These are phyloP conservation scores for Neoarthrinium moseri DNA, from an alignment of 2,329 filamentous ascomycete genomes.

Conservation along the genomic window DNA sequence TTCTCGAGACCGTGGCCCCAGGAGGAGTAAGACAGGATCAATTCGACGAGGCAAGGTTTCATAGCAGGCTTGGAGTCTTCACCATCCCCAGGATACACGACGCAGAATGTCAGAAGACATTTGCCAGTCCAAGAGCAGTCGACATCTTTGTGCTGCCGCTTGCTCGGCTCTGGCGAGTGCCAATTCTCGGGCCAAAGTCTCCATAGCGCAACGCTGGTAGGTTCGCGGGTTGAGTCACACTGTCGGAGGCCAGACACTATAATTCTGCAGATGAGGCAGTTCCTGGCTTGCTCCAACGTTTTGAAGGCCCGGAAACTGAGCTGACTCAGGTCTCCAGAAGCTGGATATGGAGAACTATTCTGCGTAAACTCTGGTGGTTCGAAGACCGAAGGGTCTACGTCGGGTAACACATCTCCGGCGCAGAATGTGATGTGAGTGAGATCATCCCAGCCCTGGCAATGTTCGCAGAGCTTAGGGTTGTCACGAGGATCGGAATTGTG, in stretches of 20 bases:
- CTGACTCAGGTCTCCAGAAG: neutral
- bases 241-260: neutral
- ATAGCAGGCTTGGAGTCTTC: neutral
- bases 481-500: neutral
- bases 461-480: neutral
- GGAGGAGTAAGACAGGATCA: no score
- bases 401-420: neutral
- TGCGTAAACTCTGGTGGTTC: neutral
- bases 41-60: no score
- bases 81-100: neutral
- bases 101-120: neutral
- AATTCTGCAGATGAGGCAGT: neutral
- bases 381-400: neutral
- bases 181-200: neutral
- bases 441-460: neutral
- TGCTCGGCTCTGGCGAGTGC: neutral
- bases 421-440: neutral
- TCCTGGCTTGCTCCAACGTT: neutral
- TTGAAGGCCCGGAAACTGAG: neutral
- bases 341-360: neutral
- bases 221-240: neutral
- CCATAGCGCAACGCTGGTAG: neutral
- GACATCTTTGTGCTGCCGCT: neutral
- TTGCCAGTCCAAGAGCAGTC: neutral
- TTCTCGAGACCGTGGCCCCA: no score